Evolutionary conservation across 2,329 filamentous ascomycete species (phyloP).

Genomic region (Ophiocordyceps australis): DNA sequence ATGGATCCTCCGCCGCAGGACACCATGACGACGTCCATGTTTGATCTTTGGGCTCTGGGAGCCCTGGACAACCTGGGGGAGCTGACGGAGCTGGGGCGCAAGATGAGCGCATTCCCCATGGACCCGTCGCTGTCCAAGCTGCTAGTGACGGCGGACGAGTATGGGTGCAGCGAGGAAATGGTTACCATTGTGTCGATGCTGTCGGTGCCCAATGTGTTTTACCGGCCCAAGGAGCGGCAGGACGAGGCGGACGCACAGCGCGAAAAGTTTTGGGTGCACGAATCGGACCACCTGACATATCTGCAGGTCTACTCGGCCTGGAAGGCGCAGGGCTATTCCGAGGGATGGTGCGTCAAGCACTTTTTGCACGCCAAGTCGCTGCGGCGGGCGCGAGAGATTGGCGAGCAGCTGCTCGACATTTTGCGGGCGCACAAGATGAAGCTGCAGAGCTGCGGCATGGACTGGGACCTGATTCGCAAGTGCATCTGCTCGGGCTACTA

Average conservation of each 20-base stretch:
- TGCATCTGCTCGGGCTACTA: constrained; percentile 98
- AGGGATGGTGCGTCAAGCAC: constrained; percentile 83
- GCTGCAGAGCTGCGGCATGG: constrained; percentile 76
- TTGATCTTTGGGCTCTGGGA: constrained; percentile 91
- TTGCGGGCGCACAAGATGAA: constrained; percentile 88
- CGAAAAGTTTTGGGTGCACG: constrained; percentile 96
- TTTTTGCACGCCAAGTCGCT: constrained; percentile 93
- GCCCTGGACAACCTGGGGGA: constrained; percentile 89
- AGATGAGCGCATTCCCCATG: constrained; percentile 98
- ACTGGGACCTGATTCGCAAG: constrained; percentile 90
- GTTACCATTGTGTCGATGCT: constrained; percentile 97
- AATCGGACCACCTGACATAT: constrained; percentile 90
- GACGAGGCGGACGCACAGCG: constrained; percentile 91
- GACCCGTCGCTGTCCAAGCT: constrained; percentile 90
- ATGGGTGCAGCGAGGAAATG: constrained; percentile 94
- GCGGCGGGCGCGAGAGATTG: constrained; percentile 79
- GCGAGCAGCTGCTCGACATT: constrained; percentile 85
- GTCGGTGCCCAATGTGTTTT: constrained; percentile 91
- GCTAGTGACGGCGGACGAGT: constrained; percentile 77
- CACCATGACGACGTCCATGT: constrained; percentile 90
- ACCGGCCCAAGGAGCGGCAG: constrained; percentile 87
- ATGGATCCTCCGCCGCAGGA: constrained; percentile 98
- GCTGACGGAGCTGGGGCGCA: constrained; percentile 67
- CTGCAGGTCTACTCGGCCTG: constrained; percentile 93
- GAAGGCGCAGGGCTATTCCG: constrained; percentile 76